Evolutionary conservation across 805 yeast genomes (phyloP), one percentile per base, ranked within the genome.

Genomic region (Tetrapisispora fleetii): DNA sequence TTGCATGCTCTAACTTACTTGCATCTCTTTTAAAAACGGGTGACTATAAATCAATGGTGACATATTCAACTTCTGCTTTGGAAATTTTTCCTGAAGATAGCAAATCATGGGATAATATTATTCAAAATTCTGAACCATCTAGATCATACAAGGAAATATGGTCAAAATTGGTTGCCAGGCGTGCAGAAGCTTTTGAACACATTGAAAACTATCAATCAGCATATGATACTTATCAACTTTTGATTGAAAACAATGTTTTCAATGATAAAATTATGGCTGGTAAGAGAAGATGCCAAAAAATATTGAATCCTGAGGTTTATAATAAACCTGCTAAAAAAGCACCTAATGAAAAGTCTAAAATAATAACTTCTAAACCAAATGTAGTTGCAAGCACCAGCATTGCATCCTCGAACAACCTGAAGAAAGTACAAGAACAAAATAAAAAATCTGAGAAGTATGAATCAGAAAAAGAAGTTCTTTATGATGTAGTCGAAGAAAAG

Each of bases 151-250:
- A 77, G 59, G 80, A 79, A 17, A 80, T 93, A 64, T 87, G 89
- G 83, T 65, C 76, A 22, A 90, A 88, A 63, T 71, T 91, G 17
- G 63, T 79, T 44, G 67, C 77, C 2, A 79, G 83, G 51, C 78
- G 79, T 53, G 97, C 96, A 0, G 97, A 93, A 59, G 82, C 91
- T 2, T 72, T 81, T 38, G 99, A 93, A 65, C 79, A 80, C 63
- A 58, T 80, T 47, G 99, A 93, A 58, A 76, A 75, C 54, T 86
- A 75, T 64, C 61, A 72, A 48, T 81, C 75, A 7, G 83, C 97
- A 0, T 69, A 85, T 24, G 70, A 65, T 0, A 61, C 77, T 6
- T 91, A 88, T 71, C 76, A 74, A 50, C 63, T 70, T 33, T 71
- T 90, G 45, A 73, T 93, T 17, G 77, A 78, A 49, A 77, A 79